Base-by-base conservation (phyloP, 129 eudicot species). In the Chrysanthemum makinoi region DNA sequence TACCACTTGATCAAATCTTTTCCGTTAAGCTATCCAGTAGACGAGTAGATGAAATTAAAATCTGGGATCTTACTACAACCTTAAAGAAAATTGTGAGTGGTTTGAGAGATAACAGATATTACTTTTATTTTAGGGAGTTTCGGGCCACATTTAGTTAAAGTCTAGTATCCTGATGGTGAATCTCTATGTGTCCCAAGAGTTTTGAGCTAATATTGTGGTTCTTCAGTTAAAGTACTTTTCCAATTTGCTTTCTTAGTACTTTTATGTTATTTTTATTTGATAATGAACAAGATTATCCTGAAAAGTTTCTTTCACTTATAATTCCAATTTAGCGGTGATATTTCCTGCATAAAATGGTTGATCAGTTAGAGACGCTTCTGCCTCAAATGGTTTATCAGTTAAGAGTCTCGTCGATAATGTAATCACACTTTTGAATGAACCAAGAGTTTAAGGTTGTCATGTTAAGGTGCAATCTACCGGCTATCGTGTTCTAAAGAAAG, bases 11-110 rank as follows among this genome's bases (percentile, higher is more conserved):
- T 70, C 30, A 56, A 52, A 70, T 6, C 39, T 2, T 69, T 79
- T 70, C 49, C 0, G 4, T 48, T 77, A 61, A 53, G 66, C 50
- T 54, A 17, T 19, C 63, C 11, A 13, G 57, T 35, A 48, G 69
- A 65, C 33, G 51, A 65, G 43, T 47, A 56, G 53, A 65, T 20
- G 50, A 78, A 54, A n/a, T 66, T 65, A 72, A 61, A 73, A 67
- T 59, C 3, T 58, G 59, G 46, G 48, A 72, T 71, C 30, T 51
- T 44, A 43, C 51, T 66, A 22, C 14, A n/a, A 55, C 28, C 26
- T 15, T n/a, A 55, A 39, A 6, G 46, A 39, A 39, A 6, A 6
- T 7, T 39, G 9, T 7, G 46, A 39, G 46, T 39, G 46, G 46
- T 39, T 39, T 39, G 46, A 39, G 46, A 39, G 46, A 39, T 39